A percentile compares a stretch with the other conserved stretches of the same genome.
Conservation (phyloP, 176 grass and related monocot genomes). For the Guadua angustifolia region DNA sequence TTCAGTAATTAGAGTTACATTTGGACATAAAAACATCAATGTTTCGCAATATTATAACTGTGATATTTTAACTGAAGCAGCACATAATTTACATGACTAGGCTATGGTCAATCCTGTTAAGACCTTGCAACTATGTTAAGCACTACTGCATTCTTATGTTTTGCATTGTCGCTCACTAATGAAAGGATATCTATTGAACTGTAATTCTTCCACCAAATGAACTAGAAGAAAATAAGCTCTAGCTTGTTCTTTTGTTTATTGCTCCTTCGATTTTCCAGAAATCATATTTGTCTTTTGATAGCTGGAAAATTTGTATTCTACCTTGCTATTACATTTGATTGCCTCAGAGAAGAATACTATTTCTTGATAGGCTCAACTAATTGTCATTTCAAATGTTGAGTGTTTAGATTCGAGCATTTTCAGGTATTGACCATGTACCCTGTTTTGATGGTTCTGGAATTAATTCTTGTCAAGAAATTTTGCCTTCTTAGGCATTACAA, state of each 20-base stretch:
- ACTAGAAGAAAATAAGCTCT: not conserved
- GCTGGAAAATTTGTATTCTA: not conserved
- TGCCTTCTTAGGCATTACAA: not conserved
- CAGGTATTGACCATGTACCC: not conserved
- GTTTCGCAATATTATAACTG: not conserved
- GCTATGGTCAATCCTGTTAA: slow-evolving; percentile 22
- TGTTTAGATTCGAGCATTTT: slow-evolving; percentile 7
- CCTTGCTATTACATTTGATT: slow-evolving; percentile 28
- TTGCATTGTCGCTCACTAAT: not conserved
- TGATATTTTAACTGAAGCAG: not conserved
- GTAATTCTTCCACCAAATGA: not conserved
- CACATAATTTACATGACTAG: not conserved
- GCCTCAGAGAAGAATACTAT: not conserved
- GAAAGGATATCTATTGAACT: not conserved
- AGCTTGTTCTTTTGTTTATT: not conserved
- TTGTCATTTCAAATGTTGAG: not conserved
- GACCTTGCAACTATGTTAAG: slow-evolving; percentile 3
- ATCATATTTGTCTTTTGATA: not conserved
- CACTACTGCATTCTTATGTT: slow-evolving; percentile 25
- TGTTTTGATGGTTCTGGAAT: slow-evolving; percentile 13
- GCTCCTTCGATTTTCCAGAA: not conserved
- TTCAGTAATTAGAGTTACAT: slow-evolving; percentile 5
- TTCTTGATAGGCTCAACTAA: slow-evolving; percentile 1
- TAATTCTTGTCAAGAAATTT: slow-evolving; percentile 14
- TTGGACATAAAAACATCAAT: slow-evolving; percentile 4